A percentile compares a stretch with the other conserved stretches of the same genome.
Evolutionary conservation across 371 early-diverging fungal genomes (phyloP).

Genomic region (Parasitella parasitica): DNA sequence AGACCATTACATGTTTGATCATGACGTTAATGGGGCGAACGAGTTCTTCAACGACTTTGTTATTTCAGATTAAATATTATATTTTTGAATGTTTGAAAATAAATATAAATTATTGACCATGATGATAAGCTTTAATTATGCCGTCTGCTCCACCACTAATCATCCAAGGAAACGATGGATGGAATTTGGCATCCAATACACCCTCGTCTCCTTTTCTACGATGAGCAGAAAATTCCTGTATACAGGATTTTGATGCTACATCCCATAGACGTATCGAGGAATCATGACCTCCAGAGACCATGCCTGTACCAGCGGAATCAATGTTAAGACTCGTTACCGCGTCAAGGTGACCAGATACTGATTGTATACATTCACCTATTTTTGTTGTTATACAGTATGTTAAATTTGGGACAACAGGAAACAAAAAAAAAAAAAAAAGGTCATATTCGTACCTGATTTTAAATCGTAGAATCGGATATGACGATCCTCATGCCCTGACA

Average conservation of each 20-base stretch:
- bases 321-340: slow-evolving; percentile 72
- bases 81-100: too few species aligned
- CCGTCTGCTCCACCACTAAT: slow-evolving; percentile 82
- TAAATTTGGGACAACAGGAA: too few species aligned
- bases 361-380: slow-evolving; percentile 61
- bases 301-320: slow-evolving; percentile 60
- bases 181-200: slow-evolving; percentile 69
- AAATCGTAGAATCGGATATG: slow-evolving; percentile 78
- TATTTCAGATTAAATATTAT: background rate
- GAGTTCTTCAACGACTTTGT: slow-evolving; percentile 5
- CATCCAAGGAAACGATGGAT: slow-evolving; percentile 63
- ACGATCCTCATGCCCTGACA: slow-evolving; percentile 82
- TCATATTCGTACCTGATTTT: slow-evolving; percentile 69
- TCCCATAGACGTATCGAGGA: slow-evolving; percentile 84
- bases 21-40: slow-evolving; percentile 33
- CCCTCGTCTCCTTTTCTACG: slow-evolving; percentile 79
- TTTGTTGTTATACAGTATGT: background rate
- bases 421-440: too few species aligned
- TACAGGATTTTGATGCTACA: slow-evolving; percentile 60
- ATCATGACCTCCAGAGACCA: slow-evolving; percentile 88
- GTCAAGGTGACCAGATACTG: slow-evolving; percentile 72
- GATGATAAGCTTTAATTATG: slow-evolving; percentile 62
- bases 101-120: slow-evolving; percentile 23
- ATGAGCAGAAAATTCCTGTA: slow-evolving; percentile 81
- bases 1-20: slow-evolving; percentile 54